Base-by-base conservation (phyloP, 2,329 filamentous ascomycete genomes). In the Colletotrichum falcatum region DNA sequence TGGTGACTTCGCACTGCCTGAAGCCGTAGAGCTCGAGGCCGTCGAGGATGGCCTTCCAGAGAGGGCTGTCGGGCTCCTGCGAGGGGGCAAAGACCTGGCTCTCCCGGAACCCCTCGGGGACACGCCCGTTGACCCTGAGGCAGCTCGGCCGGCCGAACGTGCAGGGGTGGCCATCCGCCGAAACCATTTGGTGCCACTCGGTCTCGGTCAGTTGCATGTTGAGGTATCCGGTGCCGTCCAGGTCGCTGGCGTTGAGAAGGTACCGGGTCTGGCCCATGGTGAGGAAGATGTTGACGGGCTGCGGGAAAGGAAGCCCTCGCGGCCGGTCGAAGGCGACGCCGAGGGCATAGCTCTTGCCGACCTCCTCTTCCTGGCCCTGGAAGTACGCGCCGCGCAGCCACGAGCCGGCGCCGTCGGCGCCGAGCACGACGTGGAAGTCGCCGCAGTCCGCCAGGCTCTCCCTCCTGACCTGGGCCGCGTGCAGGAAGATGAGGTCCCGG, bases 131-230 rank as follows among this genome's bases (percentile, higher is more conserved):
- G 0, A 67, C 55, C 2, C 73, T 73, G 14, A 80, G 67, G 59
- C 78, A 80, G 1, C 75, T 77, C 0, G 78, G 79, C 2, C 75
- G 73, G 18, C 78, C 77, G 65, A 80, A 80, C 12, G 78, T 77
- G 28, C 78, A 76, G 0, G 77, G 77, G 55, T 76, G 67, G 1
- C 79, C 79, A 58, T 79, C 76, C 0, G 77, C 68, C 0, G 76
- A 72, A 7, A 79, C 66, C 77, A 80, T 80, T 58, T 77, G 75
- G 48, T 79, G 72, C 77, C 78, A 81, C 49, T 80, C 78, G 14
- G 78, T 75, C 59, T 79, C 76, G 0, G 77, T 80, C 42, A 80
- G 73, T 60, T 80, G 78, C 78, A 80, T 80, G 66, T 80, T 81
- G 49, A 81, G 73, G 61, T 80, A 80, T 0, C 78, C 79, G 37